Percentiles rank a stretch among this genome's conserved stretches.
Evolutionary conservation across 1,284 basidiomycete genomes (phyloP).

Genomic region (Heterobasidion irregulare): DNA sequence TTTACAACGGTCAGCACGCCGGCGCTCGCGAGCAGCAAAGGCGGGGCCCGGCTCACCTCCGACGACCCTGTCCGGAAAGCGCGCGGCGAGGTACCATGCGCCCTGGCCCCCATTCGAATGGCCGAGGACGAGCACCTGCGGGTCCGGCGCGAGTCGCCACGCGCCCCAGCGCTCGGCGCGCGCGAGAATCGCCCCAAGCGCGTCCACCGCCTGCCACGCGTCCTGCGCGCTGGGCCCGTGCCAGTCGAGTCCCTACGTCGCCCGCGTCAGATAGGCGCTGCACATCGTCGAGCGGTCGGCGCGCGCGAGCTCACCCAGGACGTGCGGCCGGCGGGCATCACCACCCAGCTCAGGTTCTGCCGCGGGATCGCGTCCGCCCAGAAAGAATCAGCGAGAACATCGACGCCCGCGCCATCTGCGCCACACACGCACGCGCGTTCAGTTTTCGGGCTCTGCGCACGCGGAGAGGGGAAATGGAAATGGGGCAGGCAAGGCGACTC

Average conservation of each 20-base stretch:
- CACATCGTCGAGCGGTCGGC: neutral
- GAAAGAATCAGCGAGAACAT: conserved; percentile 44
- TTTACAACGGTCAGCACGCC: conserved; percentile 7
- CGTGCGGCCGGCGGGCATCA: conserved; percentile 68
- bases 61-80: conserved; percentile 70
- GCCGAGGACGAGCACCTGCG: conserved; percentile 60
- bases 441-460: too few species aligned
- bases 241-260: conserved; percentile 75
- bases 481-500: conserved; percentile 16
- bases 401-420: conserved; percentile 74
- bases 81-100: conserved; percentile 69
- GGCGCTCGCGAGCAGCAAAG: neutral
- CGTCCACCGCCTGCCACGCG: conserved; percentile 47
- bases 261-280: neutral
- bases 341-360: conserved; percentile 55
- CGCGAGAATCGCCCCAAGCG: conserved; percentile 39
- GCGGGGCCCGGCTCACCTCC: conserved; percentile 37
- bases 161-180: conserved; percentile 26
- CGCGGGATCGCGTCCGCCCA: conserved; percentile 54
- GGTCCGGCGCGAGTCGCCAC: conserved; percentile 30
- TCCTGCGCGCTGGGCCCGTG: conserved; percentile 67
- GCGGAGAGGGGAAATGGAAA: neutral
- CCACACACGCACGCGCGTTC: neutral
- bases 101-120: conserved; percentile 95
- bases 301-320: conserved; percentile 46